phyloP scores from a whole-genome alignment of 1,139 yeast species.

The Taiozyma sp. region DNA sequence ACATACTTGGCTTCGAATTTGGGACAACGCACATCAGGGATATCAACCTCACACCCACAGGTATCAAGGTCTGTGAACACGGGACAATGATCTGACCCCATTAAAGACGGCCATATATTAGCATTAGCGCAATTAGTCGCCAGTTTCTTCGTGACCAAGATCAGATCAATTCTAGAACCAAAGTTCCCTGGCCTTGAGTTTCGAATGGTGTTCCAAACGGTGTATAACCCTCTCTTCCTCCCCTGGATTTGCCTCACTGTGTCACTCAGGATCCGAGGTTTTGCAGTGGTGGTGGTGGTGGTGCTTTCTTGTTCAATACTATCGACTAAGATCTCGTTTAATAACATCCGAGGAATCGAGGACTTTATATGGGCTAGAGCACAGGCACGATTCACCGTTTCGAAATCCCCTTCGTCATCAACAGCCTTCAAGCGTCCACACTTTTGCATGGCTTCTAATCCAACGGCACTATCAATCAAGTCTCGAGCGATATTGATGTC shows the following conservation, averaged over 20 bases:
- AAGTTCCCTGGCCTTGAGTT: slow-evolving; percentile 77
- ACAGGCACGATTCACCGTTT: slow-evolving; percentile 32
- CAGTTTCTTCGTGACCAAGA: slow-evolving; percentile 43
- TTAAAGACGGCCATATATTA: slow-evolving; percentile 60
- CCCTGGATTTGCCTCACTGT: slow-evolving; percentile 57
- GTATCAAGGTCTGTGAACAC: slow-evolving; percentile 61
- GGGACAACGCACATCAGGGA: slow-evolving; percentile 20
- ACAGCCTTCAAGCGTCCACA: slow-evolving; percentile 14
- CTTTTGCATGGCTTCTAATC: slow-evolving; percentile 40
- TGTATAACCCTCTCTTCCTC: slow-evolving; percentile 57
- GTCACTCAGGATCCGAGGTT: slow-evolving; percentile 46
- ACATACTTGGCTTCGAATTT: slow-evolving; percentile 52
- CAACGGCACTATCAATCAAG: slow-evolving; percentile 77
- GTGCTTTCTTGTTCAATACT: slow-evolving; percentile 23
- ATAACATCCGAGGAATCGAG: slow-evolving; percentile 35
- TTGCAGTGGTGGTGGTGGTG: slow-evolving; percentile 10
- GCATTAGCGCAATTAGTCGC: slow-evolving; percentile 37
- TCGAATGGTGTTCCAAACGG: slow-evolving; percentile 86
- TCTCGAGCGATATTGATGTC: slow-evolving; percentile 82
- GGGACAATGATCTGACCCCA: slow-evolving; percentile 96
- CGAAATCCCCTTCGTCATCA: slow-evolving; percentile 27
- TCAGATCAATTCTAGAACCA: slow-evolving; percentile 85
- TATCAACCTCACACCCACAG: slow-evolving; percentile 3
- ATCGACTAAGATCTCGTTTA: slow-evolving; percentile 34
- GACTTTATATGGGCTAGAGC: slow-evolving; percentile 36